Base-by-base conservation (phyloP, 768 basidiomycete species). In the Pisolithus orientalis region DNA sequence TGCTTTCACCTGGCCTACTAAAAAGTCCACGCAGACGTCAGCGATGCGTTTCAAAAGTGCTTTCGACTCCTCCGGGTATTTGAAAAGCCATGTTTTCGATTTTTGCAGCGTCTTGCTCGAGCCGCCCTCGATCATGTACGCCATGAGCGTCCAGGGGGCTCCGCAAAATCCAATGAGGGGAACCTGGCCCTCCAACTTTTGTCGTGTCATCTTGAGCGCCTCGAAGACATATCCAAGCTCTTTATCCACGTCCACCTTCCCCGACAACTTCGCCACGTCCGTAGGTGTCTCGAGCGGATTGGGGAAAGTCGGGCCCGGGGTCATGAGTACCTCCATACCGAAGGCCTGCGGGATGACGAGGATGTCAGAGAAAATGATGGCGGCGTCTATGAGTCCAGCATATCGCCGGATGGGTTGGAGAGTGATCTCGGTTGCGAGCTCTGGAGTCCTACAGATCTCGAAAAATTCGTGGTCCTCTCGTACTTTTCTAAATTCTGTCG, bases 301-400 rank as follows among this genome's bases (percentile, higher is more conserved):
- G 2, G 96, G 91, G 62, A 99, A 94, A 65, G 77, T 72, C 2
- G 96, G 96, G 4, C 84, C 90, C 1, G 93, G 94, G 61, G 87
- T 89, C 95, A 99, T 98, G 62, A 87, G 74, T 0, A 93, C 87
- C 61, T 87, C 86, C 85, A 99, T 88, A 16, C 96, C 96, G 84
- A 99, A 83, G 21, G 96, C 96, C 65, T 98, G 94, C 0, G 96
- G 96, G 52, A 99, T 76, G 67, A 99, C 94, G 57, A 99, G 86
- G 71, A 98, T 99, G 67, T 98, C 96, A 60, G 85, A 90, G 76
- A 99, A 99, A 70, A 98, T 97, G 73, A 98, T 98, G 51, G 93
- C 81, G 9, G 95, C 95, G 70, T 98, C 96, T 61, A 99, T 69
- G 34, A 94, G 79, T 43, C 85, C 90, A 2, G 81, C 66, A 71